These are phyloP conservation scores for Climacium dendroides DNA, from an alignment of 225 moss, liverwort and hornwort species.

Conservation along the genomic window DNA sequence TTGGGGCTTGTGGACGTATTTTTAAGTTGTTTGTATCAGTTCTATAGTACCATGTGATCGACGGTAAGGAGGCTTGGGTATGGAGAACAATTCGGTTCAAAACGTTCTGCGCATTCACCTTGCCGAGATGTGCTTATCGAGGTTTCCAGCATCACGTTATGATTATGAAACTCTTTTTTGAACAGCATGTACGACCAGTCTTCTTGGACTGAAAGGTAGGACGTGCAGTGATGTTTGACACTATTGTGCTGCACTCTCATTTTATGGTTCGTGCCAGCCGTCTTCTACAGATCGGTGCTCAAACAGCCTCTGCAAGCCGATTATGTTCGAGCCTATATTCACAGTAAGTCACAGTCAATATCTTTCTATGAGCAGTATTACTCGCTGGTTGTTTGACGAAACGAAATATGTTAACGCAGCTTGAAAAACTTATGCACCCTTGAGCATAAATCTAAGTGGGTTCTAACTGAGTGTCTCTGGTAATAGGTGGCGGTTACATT, in stretches of 20 bases:
- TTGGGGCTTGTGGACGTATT: not conserved
- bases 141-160: not conserved
- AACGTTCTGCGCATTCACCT: not conserved
- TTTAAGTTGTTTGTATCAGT: not conserved
- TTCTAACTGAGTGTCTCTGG: not conserved
- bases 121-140: not conserved
- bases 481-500: slow-evolving; percentile 61
- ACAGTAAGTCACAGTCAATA: slow-evolving; percentile 24
- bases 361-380: not conserved
- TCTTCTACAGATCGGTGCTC: slow-evolving; percentile 58
- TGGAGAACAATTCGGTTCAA: not conserved
- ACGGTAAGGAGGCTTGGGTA: not conserved
- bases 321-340: slow-evolving; percentile 53
- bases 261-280: slow-evolving; percentile 45
- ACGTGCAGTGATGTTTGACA: not conserved
- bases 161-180: not conserved
- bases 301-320: slow-evolving; percentile 46
- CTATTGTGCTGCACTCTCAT: slow-evolving; percentile 23
- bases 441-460: not conserved
- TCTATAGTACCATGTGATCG: not conserved
- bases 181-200: not conserved
- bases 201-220: not conserved
- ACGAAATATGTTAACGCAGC: not conserved
- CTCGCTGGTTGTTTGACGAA: not conserved
- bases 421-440: not conserved